phyloP scores from a whole-genome alignment of 257 asterid species.

The Hygrophila difformis region DNA sequence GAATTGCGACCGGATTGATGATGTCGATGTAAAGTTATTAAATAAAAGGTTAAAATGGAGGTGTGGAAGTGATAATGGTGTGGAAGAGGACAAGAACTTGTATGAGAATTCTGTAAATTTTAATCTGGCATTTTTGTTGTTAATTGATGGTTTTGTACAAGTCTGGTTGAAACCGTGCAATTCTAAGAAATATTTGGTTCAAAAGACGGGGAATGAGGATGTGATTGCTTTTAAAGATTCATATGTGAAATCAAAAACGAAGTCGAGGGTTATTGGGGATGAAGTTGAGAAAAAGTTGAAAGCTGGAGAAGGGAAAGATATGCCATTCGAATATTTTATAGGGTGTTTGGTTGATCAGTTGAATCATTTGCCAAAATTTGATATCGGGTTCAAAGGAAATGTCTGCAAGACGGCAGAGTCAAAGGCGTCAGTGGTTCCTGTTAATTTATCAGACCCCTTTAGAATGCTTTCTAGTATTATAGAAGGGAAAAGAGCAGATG shows the following conservation, averaged over 20 bases:
- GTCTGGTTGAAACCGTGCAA: conserved; percentile 61
- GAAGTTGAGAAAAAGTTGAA: conserved; percentile 31
- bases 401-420: conserved; percentile 28
- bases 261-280: conserved; percentile 14
- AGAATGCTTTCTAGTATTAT: conserved; percentile 45
- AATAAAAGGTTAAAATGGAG: conserved; percentile 56
- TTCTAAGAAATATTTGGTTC: conserved; percentile 43
- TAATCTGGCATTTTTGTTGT: conserved; percentile 51
- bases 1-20: conserved; percentile 18
- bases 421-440: conserved; percentile 19
- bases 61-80: conserved; percentile 31
- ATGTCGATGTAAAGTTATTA: conserved; percentile 16
- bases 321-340: conserved; percentile 55
- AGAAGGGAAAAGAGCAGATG: conserved; percentile 84
- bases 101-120: conserved; percentile 56
- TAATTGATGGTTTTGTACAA: conserved; percentile 62
- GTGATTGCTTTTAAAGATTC: conserved; percentile 18
- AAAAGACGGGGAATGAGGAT: conserved; percentile 29
- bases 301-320: conserved; percentile 41
- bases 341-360: conserved; percentile 72
- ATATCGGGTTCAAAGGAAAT: conserved; percentile 36
- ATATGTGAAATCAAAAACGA: conserved; percentile 17
- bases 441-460: conserved; percentile 47
- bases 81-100: conserved; percentile 31
- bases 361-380: conserved; percentile 57